Evolutionary conservation across 2,329 filamentous ascomycete species (phyloP).

Genomic region (Cordyceps farinosa): DNA sequence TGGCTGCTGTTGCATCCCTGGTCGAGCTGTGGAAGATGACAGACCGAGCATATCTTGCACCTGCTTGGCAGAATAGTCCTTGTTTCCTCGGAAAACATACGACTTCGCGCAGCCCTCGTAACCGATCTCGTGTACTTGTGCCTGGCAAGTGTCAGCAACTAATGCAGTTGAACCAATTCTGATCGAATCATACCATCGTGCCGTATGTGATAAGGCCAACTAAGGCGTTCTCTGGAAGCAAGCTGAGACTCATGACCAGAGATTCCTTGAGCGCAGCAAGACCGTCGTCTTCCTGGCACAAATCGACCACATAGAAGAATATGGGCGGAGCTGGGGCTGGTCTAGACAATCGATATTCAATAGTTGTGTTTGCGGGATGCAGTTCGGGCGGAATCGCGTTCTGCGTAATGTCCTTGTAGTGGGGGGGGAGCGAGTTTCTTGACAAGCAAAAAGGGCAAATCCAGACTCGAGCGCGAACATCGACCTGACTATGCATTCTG

Average conservation of each 20-base stretch:
- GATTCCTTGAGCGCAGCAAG: constrained; percentile 80
- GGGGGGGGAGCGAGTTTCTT: constrained; percentile 74
- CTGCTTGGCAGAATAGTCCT: constrained; percentile 96
- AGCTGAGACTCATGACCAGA: constrained; percentile 77
- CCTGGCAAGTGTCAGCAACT: constrained; percentile 43
- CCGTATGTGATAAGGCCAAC: constrained; percentile 85
- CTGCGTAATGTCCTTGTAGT: constrained; percentile 86
- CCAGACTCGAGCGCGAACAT: constrained; percentile 79
- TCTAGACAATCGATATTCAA: constrained; percentile 77
- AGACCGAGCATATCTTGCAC: constrained; percentile 99
- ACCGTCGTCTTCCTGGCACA: constrained; percentile 84
- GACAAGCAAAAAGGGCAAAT: constrained; percentile 87
- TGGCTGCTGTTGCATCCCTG: constrained; percentile 69
- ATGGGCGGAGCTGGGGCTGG: constrained; percentile 84
- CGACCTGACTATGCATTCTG: constrained; percentile 61
- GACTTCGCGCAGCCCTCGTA: constrained; percentile 98
- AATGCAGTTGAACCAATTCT: constrained; percentile 16
- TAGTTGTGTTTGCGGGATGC: constrained; percentile 79
- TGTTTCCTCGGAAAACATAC: constrained; percentile 95
- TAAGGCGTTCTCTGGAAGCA: constrained; percentile 75
- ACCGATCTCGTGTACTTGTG: constrained; percentile 95
- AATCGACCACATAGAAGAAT: constrained; percentile 83
- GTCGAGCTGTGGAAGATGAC: constrained; percentile 66
- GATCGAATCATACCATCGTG: constrained; percentile 67
- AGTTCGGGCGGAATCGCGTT: constrained; percentile 81